Conservation (phyloP, 2,329 filamentous ascomycete genomes). For the Remersonia thermophila region DNA sequence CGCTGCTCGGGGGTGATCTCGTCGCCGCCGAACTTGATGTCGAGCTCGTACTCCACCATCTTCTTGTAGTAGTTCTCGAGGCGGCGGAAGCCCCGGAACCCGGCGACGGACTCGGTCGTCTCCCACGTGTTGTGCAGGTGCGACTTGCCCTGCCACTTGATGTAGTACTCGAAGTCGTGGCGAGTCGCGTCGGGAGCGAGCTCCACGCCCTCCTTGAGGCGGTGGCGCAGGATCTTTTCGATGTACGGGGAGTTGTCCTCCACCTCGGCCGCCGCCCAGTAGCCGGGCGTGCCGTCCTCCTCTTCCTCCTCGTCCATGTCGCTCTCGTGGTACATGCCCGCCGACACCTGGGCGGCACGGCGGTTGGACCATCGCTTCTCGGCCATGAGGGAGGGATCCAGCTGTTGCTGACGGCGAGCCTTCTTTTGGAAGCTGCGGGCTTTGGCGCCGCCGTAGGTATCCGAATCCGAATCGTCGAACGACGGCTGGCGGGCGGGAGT, state of each 20-base stretch:
- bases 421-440: constrained; percentile 19
- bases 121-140: constrained; percentile 97
- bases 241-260: constrained; percentile 77
- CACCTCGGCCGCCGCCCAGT: constrained; percentile 51
- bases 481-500: constrained; percentile 19
- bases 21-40: constrained; percentile 59
- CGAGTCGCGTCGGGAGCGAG: constrained; percentile 43
- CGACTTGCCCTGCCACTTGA: constrained; percentile 96
- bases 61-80: constrained; percentile 93
- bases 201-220: constrained; percentile 56
- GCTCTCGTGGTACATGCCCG: constrained; percentile 47
- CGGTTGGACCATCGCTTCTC: constrained; percentile 21
- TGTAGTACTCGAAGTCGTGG: constrained; percentile 78
- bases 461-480: constrained; percentile 19
- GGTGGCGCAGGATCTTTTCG: constrained; percentile 82
- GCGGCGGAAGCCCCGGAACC: constrained; percentile 74
- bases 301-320: constrained; percentile 49
- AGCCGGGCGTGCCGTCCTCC: constrained; percentile 54
- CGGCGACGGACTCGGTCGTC: constrained; percentile 57
- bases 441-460: constrained; percentile 20
- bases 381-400: constrained; percentile 15
- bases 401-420: constrained; percentile 19
- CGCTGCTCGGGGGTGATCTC: constrained; percentile 73
- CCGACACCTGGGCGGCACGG: constrained; percentile 20
- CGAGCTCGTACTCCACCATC: constrained; percentile 65